These are phyloP conservation scores for Apostasia ramifera DNA, from an alignment of 106 monocot genomes.

Conservation along the genomic window DNA sequence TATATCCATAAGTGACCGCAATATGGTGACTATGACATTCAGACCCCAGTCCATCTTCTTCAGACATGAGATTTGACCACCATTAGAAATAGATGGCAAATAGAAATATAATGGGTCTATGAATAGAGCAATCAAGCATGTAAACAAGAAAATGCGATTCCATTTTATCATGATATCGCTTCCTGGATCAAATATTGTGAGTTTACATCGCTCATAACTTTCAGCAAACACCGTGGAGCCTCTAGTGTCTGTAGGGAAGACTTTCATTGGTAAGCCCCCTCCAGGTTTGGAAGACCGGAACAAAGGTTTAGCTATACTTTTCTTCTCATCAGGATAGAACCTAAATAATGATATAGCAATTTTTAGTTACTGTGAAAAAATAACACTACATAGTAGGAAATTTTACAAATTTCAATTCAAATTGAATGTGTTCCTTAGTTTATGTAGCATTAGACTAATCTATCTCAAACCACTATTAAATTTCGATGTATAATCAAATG, in stretches of 20 bases:
- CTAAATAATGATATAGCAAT: slow-evolving; percentile 14
- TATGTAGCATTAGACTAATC: no score
- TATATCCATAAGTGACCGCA: slow-evolving; percentile 42
- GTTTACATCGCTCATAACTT: slow-evolving; percentile 40
- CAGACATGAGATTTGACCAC: slow-evolving; percentile 29
- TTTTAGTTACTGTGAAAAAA: neutral
- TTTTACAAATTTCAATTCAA: neutral
- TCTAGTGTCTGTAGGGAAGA: neutral
- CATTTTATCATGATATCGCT: slow-evolving; percentile 51
- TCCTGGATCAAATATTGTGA: slow-evolving; percentile 51
- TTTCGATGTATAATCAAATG: no score
- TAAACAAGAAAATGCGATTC: slow-evolving; percentile 53
- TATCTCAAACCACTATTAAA: no score
- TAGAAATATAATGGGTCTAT: slow-evolving; percentile 69
- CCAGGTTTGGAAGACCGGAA: slow-evolving; percentile 15
- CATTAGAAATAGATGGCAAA: slow-evolving; percentile 31
- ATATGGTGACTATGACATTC: slow-evolving; percentile 35
- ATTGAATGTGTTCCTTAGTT: neutral
- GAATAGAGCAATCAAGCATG: slow-evolving; percentile 54
- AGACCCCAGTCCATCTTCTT: slow-evolving; percentile 34
- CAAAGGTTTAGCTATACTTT: slow-evolving; percentile 19
- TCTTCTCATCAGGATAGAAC: slow-evolving; percentile 42
- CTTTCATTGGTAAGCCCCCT: slow-evolving; percentile 2
- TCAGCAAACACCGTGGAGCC: slow-evolving; percentile 31
- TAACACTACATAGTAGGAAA: neutral